Evolutionary conservation across 2,329 filamentous ascomycete genomes (phyloP), one percentile per base, ranked within the genome.

Genomic region (Alternaria panax): DNA sequence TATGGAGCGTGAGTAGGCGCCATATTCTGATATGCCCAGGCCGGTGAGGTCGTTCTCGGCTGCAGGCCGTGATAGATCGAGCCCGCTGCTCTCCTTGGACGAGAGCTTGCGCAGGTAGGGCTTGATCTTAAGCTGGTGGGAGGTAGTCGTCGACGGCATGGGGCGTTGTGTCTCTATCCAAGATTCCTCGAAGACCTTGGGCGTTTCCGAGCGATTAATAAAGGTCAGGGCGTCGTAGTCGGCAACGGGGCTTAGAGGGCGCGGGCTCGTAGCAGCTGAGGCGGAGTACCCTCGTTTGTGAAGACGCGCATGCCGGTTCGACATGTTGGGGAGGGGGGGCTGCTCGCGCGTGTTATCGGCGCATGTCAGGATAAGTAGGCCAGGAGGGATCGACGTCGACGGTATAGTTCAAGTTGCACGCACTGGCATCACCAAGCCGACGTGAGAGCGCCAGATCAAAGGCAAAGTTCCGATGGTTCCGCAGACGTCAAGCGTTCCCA

Each of bases 31-130:
- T 45, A 87, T 87, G 18, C 85, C 85, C 51, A 88, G 72, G 9
- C 85, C 85, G 7, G 81, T 75, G 22, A 82, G 66, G 30, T 86
- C 84, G 61, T 86, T 84, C 64, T 88, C 85, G 14, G 82, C 80
- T 6, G 82, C 81, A 4, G 85, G 82, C 30, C 84, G 82, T 30
- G 84, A 85, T 24, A 87, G 76, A 68, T 88, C 85, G 54, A 87
- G 80, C 20, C 81, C 80, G 45, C 78, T 77, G 53, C 80, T 78
- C 65, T 84, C 83, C 59, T 82, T 80, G 45, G 79, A 78, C 20
- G 84, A 83, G 62, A 84, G 77, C 70, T 85, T 86, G 51, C 84
- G 81, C 52, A 86, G 75, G 59, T 86, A 82, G 3, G 85, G 84
- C 71, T 86, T 87, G 72, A 85, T 82, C 71, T 84, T 85, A 67